phyloP scores from a whole-genome alignment of 2,329 filamentous ascomycete species.

The Pseudogymnoascus sp. region DNA sequence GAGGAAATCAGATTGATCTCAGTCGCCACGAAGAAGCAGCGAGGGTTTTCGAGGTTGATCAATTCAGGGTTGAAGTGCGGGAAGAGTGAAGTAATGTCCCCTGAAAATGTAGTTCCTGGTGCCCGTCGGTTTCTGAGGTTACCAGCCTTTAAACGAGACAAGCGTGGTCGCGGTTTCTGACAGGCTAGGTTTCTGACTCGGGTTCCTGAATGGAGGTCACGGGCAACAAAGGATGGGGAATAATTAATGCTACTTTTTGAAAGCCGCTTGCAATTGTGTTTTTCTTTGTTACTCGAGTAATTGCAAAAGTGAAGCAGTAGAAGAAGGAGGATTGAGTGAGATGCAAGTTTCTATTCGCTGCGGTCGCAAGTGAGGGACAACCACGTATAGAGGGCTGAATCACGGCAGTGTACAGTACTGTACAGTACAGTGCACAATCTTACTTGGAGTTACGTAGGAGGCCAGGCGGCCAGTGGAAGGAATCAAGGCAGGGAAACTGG shows the following conservation, averaged over 20 bases:
- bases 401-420: not conserved
- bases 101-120: conserved; percentile 7
- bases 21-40: not conserved
- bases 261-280: not conserved
- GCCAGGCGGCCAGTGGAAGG: not conserved
- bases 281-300: not conserved
- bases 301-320: not conserved
- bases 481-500: conserved; percentile 5
- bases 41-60: not conserved
- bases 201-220: conserved; percentile 2
- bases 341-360: not conserved
- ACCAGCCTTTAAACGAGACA: conserved; percentile 9
- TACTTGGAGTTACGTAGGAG: not conserved
- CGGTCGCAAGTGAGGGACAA: not conserved
- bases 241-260: not conserved
- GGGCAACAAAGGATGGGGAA: not conserved
- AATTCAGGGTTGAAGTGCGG: conserved; percentile 5
- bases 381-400: not conserved
- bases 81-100: conserved; percentile 2
- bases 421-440: not conserved
- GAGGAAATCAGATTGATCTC: not conserved
- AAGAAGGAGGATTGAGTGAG: not conserved
- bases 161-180: conserved; percentile 5
- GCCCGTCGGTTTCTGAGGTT: conserved; percentile 9
- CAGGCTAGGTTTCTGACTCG: conserved; percentile 4